phyloP scores from a whole-genome alignment of 2,329 filamentous ascomycete species.

The Gnomoniopsis sp. region DNA sequence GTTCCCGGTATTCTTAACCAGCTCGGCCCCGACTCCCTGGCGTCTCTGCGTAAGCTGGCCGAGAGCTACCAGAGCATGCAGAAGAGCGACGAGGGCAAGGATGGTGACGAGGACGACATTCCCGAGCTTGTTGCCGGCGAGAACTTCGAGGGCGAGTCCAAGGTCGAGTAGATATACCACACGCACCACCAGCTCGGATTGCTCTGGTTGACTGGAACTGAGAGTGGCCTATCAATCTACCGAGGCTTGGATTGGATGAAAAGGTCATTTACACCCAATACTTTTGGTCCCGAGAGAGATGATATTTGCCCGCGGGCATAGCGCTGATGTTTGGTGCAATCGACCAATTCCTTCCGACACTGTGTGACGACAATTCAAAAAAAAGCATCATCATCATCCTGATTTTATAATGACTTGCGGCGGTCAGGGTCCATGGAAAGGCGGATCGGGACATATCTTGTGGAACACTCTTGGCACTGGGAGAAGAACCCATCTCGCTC shows the following conservation, averaged over 20 bases:
- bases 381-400: slow-evolving; percentile 15
- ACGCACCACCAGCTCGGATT: not conserved
- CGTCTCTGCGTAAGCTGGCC: slow-evolving; percentile 94
- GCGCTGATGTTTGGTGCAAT: slow-evolving; percentile 1
- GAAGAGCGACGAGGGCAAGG: slow-evolving; percentile 79
- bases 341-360: slow-evolving; percentile 1
- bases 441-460: slow-evolving; percentile 12
- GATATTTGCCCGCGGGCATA: slow-evolving; percentile 8
- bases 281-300: slow-evolving; percentile 5
- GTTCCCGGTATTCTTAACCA: slow-evolving; percentile 99
- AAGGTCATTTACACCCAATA: not conserved
- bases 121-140: slow-evolving; percentile 94
- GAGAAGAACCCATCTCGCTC: slow-evolving; percentile 6
- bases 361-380: slow-evolving; percentile 4
- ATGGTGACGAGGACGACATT: slow-evolving; percentile 87
- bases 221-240: not conserved
- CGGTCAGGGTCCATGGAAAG: slow-evolving; percentile 15
- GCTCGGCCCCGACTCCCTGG: slow-evolving; percentile 95
- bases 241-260: not conserved
- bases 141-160: slow-evolving; percentile 82
- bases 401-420: slow-evolving; percentile 14
- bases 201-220: slow-evolving; percentile 13
- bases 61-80: slow-evolving; percentile 99
- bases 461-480: slow-evolving; percentile 10
- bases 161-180: slow-evolving; percentile 71